These are phyloP conservation scores for Quillaja saponaria DNA, from an alignment of 306 rosid species.

Conservation along the genomic window DNA sequence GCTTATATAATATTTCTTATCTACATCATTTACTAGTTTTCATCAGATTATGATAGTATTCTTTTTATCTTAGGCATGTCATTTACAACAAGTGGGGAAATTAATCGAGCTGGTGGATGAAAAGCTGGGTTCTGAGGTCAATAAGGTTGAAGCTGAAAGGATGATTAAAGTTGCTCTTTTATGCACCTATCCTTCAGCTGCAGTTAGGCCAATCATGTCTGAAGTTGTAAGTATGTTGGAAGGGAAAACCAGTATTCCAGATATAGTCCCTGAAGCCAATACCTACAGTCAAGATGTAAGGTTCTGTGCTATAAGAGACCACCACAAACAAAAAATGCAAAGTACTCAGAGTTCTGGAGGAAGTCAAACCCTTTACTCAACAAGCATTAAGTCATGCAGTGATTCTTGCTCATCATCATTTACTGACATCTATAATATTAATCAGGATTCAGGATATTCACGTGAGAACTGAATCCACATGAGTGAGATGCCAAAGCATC, in stretches of 20 bases:
- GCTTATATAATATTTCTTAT: no score
- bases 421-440: no score
- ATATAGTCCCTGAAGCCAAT: conserved; percentile 4
- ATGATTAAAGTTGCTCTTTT: conserved; percentile 7
- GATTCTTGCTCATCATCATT: no score
- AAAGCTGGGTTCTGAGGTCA: conserved; percentile 3
- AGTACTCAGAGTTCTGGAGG: neutral
- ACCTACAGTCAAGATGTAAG: conserved; percentile 4
- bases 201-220: conserved; percentile 7
- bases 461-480: no score
- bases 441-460: no score
- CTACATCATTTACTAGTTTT: no score
- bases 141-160: neutral
- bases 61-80: neutral
- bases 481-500: no score
- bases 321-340: neutral
- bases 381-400: no score
- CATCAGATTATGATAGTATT: no score
- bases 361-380: neutral
- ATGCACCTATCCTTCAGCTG: conserved; percentile 2
- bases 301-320: conserved; percentile 5
- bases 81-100: neutral
- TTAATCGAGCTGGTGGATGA: conserved; percentile 3
- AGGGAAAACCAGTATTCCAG: neutral
- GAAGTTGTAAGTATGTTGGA: conserved; percentile 12